A percentile compares a stretch with the other conserved stretches of the same genome.
These are phyloP conservation scores for Cyberlindnera nakhonratchasimensis DNA, from an alignment of 805 yeast genomes.

Conservation along the genomic window DNA sequence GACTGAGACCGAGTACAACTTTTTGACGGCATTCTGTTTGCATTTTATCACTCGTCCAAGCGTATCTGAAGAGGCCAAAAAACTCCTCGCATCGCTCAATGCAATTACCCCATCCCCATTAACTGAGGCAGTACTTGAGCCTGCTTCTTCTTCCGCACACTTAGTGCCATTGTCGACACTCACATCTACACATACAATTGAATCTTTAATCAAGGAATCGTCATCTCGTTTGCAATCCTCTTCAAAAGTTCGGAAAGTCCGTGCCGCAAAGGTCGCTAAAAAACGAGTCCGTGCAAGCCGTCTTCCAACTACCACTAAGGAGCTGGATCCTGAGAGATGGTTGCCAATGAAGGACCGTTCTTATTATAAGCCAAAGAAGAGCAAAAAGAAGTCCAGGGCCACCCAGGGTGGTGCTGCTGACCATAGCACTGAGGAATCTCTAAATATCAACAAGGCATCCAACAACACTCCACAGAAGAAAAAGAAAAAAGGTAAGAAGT, in stretches of 20 bases:
- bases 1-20: neutral
- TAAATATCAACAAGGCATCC: conserved; percentile 7
- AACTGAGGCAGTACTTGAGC: conserved; percentile 8
- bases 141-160: neutral
- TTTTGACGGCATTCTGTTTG: conserved; percentile 6
- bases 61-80: conserved; percentile 5
- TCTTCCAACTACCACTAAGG: conserved; percentile 38
- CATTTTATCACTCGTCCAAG: conserved; percentile 7
- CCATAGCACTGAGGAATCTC: conserved; percentile 39
- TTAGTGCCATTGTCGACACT: conserved; percentile 4
- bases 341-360: conserved; percentile 83
- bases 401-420: conserved; percentile 63
- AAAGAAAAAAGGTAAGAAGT: conserved; percentile 28
- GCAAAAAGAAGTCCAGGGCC: conserved; percentile 38
- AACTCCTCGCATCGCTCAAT: conserved; percentile 3
- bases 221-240: conserved; percentile 8
- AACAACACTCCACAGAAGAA: conserved; percentile 7
- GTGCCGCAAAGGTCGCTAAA: conserved; percentile 21
- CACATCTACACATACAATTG: conserved; percentile 1
- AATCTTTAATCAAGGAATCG: conserved; percentile 3
- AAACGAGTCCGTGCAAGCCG: conserved; percentile 33
- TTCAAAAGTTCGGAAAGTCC: neutral
- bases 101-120: conserved; percentile 2
- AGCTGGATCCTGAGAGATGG: conserved; percentile 81
- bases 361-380: conserved; percentile 74